Conservation (phyloP, 345 rosid species). For the Brassica cretica region DNA sequence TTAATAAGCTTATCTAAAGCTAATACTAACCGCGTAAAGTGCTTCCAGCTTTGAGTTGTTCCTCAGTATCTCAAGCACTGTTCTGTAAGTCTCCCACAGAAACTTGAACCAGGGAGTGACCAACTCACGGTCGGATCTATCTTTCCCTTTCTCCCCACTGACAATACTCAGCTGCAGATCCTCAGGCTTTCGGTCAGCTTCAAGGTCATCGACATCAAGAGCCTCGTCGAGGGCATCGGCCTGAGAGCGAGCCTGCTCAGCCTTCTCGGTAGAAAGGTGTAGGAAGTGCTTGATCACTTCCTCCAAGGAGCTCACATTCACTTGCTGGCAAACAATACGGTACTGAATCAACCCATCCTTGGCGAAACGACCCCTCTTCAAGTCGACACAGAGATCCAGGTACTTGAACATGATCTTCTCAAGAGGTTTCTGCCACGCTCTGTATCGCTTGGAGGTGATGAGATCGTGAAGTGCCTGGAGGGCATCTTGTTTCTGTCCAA, state of each 20-base stretch:
- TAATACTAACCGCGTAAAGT: constrained; percentile 80
- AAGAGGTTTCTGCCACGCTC: constrained; percentile 93
- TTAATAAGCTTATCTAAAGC: neutral
- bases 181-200: constrained; percentile 95
- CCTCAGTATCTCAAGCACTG: constrained; percentile 92
- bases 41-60: constrained; percentile 98
- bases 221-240: constrained; percentile 96
- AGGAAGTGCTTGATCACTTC: constrained; percentile 98
- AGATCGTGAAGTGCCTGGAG: constrained; percentile 86
- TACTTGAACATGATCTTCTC: constrained; percentile 96
- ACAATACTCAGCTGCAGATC: constrained; percentile 97
- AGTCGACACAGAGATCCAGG: constrained; percentile 92
- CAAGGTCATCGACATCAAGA: constrained; percentile 98
- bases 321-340: constrained; percentile 94
- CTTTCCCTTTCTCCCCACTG: constrained; percentile 98
- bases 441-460: constrained; percentile 85
- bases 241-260: constrained; percentile 94
- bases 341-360: constrained; percentile 97
- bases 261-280: constrained; percentile 93
- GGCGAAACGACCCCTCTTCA: constrained; percentile 89
- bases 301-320: constrained; percentile 90
- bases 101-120: constrained; percentile 99
- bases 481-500: constrained; percentile 98
- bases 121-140: constrained; percentile 94
- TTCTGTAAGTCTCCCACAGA: constrained; percentile 98